Conservation (phyloP, 495 filamentous ascomycete genomes). For the Podospora sp. region DNA sequence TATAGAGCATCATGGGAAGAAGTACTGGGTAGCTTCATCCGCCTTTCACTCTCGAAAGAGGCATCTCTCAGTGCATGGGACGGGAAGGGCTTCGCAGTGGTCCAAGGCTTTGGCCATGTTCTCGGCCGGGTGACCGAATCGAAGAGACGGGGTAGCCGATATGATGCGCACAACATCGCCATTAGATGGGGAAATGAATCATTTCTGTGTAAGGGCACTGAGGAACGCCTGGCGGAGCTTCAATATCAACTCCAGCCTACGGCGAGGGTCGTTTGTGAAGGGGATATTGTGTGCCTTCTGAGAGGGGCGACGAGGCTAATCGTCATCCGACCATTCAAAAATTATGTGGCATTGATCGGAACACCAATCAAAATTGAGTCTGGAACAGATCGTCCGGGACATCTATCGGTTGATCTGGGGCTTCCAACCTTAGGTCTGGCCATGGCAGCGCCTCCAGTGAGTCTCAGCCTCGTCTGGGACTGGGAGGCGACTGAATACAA, state of each 20-base stretch:
- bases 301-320: no score
- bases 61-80: neutral
- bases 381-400: slow-evolving; percentile 1
- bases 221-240: no score
- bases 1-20: slow-evolving; percentile 4
- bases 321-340: no score
- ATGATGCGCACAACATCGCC: neutral
- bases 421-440: neutral
- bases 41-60: neutral
- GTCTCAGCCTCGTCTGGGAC: neutral
- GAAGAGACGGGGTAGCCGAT: neutral
- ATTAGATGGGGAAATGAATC: neutral
- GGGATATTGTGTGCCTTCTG: no score
- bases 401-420: neutral
- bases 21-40: neutral
- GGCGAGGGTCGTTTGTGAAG: neutral
- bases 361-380: neutral
- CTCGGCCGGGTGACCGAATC: neutral
- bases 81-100: neutral
- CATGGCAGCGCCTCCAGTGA: neutral
- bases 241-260: neutral
- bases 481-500: neutral
- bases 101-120: neutral
- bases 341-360: no score
- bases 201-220: neutral